These are phyloP conservation scores for Alternaria incomplexa DNA, from an alignment of 2,329 filamentous ascomycete genomes.

Conservation along the genomic window DNA sequence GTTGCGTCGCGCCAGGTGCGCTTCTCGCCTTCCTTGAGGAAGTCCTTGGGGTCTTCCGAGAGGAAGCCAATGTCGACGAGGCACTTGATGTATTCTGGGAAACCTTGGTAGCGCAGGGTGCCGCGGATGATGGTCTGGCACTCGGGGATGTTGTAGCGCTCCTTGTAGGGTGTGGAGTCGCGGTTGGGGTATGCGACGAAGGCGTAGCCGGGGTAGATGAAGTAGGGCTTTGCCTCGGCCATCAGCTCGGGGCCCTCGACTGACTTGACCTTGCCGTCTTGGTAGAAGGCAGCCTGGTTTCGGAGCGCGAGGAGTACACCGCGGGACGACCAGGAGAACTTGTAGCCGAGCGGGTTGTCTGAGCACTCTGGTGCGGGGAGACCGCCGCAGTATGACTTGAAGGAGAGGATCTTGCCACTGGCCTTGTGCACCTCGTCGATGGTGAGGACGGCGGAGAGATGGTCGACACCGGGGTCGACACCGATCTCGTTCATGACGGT, in stretches of 20 bases:
- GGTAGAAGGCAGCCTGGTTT: constrained; percentile 83
- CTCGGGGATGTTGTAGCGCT: constrained; percentile 91
- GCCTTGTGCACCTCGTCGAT: constrained; percentile 86
- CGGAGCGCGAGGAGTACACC: constrained; percentile 87
- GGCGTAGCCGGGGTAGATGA: constrained; percentile 85
- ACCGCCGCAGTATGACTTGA: constrained; percentile 75
- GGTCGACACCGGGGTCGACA: constrained; percentile 73
- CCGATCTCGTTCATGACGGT: constrained; percentile 89
- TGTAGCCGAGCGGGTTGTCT: constrained; percentile 91
- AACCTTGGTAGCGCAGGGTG: constrained; percentile 85
- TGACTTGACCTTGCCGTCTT: constrained; percentile 75
- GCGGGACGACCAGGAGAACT: constrained; percentile 78
- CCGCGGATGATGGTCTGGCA: constrained; percentile 84
- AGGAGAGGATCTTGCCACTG: constrained; percentile 83
- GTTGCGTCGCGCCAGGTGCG: constrained; percentile 87
- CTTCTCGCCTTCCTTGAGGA: constrained; percentile 64
- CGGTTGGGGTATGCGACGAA: constrained; percentile 95
- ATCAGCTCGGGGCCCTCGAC: constrained; percentile 72
- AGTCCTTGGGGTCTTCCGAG: constrained; percentile 69
- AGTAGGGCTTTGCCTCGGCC: constrained; percentile 86
- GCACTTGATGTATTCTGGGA: constrained; percentile 86
- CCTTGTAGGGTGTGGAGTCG: constrained; percentile 84
- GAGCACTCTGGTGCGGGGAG: constrained; percentile 69
- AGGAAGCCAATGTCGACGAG: constrained; percentile 93
- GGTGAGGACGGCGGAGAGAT: constrained; percentile 82